A percentile compares a stretch with the other conserved stretches of the same genome.
Evolutionary conservation across 2,329 filamentous ascomycete genomes (phyloP).

Genomic region (Paecilomyces variotii): DNA sequence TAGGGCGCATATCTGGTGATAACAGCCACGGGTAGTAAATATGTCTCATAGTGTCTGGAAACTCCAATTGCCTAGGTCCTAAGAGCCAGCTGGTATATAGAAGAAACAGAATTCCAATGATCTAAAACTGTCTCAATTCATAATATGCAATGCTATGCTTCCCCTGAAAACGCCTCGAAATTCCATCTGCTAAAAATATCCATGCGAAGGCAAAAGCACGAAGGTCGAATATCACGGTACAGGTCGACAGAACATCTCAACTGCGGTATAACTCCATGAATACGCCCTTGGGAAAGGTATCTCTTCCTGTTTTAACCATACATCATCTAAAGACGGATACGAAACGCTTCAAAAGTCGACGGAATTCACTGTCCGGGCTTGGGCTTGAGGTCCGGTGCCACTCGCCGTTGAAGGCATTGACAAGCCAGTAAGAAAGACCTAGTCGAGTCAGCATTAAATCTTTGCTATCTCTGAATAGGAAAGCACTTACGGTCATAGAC

Average conservation of each 20-base stretch:
- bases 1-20: too few relatives aligned
- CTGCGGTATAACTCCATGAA: not conserved
- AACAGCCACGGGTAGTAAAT: too few relatives aligned
- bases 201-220: not conserved
- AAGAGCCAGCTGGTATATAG: not conserved
- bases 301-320: not conserved
- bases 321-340: not conserved
- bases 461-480: not conserved
- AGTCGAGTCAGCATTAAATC: not conserved
- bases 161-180: not conserved
- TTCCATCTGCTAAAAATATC: not conserved
- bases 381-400: conserved; percentile 60
- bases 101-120: not conserved
- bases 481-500: conserved; percentile 79
- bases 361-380: conserved; percentile 27
- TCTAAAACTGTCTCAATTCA: not conserved
- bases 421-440: conserved; percentile 65
- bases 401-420: conserved; percentile 96
- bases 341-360: not conserved
- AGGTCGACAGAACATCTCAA: not conserved
- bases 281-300: not conserved
- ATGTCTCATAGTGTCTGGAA: too few relatives aligned
- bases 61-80: not conserved
- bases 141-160: not conserved
- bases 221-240: not conserved